phyloP scores from a whole-genome alignment of 192 early-diverging fungal species.

The Gigaspora rosea region DNA sequence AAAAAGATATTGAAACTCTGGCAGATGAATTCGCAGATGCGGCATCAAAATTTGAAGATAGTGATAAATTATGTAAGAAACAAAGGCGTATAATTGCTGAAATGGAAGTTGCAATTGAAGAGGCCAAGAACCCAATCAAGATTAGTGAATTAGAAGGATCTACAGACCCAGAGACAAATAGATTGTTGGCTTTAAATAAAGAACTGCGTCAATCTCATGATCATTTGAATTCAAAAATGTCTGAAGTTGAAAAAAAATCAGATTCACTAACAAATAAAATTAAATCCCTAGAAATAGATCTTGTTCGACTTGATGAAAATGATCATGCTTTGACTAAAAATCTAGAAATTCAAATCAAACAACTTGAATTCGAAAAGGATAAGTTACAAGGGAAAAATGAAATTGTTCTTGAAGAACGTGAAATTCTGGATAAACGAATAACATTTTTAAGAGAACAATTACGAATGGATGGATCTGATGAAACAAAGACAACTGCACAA shows the following conservation, averaged over 20 bases:
- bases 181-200: slow-evolving; percentile 3
- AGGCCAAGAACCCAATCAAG: neutral
- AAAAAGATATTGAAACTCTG: slow-evolving; percentile 39
- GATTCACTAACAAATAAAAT: neutral
- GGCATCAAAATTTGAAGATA: slow-evolving; percentile 38
- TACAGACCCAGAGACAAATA: slow-evolving; percentile 1
- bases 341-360: neutral
- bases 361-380: slow-evolving; percentile 12
- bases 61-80: slow-evolving; percentile 36
- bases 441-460: slow-evolving; percentile 4
- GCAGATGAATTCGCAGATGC: slow-evolving; percentile 41
- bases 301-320: neutral
- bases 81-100: slow-evolving; percentile 42
- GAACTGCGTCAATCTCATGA: slow-evolving; percentile 13
- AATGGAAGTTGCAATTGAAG: slow-evolving; percentile 37
- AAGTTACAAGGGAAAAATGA: neutral
- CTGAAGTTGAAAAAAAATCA: neutral
- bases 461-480: neutral
- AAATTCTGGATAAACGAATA: slow-evolving; percentile 6
- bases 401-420: neutral
- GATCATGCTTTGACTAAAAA: neutral
- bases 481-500: neutral
- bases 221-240: neutral
- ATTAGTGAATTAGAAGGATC: neutral
- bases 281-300: slow-evolving; percentile 1